phyloP scores from a whole-genome alignment of 176 grass and related monocot genomes.

The Cenchrus americanus region DNA sequence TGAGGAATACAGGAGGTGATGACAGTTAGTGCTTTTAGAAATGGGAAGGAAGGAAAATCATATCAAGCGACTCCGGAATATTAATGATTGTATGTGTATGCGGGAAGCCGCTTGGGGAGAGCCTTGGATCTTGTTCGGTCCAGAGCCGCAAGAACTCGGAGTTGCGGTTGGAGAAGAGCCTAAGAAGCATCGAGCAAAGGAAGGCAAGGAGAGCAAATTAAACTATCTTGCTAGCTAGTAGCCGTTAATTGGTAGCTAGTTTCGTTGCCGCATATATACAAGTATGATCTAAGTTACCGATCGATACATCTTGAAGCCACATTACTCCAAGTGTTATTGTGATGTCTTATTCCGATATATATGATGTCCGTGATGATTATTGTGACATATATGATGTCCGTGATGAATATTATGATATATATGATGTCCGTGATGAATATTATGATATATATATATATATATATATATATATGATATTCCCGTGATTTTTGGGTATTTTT shows the following conservation, averaged over 20 bases:
- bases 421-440: too few species aligned
- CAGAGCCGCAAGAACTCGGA: conserved; percentile 71
- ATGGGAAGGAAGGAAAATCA: too few species aligned
- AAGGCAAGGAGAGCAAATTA: conserved; percentile 58
- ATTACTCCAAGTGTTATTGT: too few species aligned
- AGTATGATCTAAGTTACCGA: background rate
- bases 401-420: too few species aligned
- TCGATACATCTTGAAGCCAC: too few species aligned
- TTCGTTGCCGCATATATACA: background rate
- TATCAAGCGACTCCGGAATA: background rate
- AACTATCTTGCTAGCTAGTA: background rate
- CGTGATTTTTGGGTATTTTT: too few species aligned
- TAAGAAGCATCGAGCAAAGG: conserved; percentile 60
- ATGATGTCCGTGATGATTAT: too few species aligned
- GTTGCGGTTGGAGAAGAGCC: conserved; percentile 62
- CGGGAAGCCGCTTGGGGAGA: conserved; percentile 74
- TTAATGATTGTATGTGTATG: background rate
- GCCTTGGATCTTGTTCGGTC: conserved; percentile 58
- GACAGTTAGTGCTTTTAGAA: background rate
- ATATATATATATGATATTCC: too few species aligned
- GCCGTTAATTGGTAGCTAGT: background rate
- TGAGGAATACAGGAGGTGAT: conserved; percentile 64
- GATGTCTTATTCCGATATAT: too few species aligned
- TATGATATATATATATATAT: too few species aligned
- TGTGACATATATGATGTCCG: too few species aligned